Percentiles rank a stretch among this genome's conserved stretches.
These are phyloP conservation scores for Ensete ventricosum DNA, from an alignment of 176 grass and related monocot genomes.

Conservation along the genomic window DNA sequence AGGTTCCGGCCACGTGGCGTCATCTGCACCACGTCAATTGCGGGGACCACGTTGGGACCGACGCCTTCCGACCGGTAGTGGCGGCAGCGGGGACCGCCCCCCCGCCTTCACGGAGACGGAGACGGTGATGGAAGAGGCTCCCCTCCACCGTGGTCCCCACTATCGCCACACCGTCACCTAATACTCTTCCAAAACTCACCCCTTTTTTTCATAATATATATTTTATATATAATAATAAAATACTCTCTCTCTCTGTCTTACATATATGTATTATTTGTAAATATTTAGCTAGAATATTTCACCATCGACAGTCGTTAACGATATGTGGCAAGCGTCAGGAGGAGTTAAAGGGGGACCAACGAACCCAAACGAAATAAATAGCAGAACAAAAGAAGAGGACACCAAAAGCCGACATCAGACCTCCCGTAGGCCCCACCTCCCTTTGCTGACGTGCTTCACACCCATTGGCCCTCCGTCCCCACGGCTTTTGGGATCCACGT, in stretches of 20 bases:
- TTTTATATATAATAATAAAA: background rate
- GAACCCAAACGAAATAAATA: background rate
- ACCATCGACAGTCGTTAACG: background rate
- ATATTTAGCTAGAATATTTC: background rate
- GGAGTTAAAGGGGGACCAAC: conserved; percentile 4
- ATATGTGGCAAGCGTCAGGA: background rate
- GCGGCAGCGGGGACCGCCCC: background rate
- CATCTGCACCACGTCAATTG: background rate
- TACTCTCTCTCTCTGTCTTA: background rate
- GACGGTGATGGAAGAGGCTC: background rate
- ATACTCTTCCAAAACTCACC: too few relatives aligned
- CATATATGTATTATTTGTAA: background rate
- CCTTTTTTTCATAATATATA: too few relatives aligned
- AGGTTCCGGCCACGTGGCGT: too few relatives aligned
- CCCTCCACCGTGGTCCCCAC: background rate
- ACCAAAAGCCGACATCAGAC: background rate
- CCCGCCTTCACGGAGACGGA: too few relatives aligned
- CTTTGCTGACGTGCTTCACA: background rate
- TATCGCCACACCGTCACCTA: background rate
- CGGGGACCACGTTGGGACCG: background rate
- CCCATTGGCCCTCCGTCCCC: background rate
- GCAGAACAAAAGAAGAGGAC: background rate
- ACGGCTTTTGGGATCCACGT: background rate
- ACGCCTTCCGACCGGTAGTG: background rate
- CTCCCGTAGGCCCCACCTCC: background rate